These are phyloP conservation scores for Fraxinus sp. DNA, from an alignment of 305 asterid genomes.

Conservation along the genomic window DNA sequence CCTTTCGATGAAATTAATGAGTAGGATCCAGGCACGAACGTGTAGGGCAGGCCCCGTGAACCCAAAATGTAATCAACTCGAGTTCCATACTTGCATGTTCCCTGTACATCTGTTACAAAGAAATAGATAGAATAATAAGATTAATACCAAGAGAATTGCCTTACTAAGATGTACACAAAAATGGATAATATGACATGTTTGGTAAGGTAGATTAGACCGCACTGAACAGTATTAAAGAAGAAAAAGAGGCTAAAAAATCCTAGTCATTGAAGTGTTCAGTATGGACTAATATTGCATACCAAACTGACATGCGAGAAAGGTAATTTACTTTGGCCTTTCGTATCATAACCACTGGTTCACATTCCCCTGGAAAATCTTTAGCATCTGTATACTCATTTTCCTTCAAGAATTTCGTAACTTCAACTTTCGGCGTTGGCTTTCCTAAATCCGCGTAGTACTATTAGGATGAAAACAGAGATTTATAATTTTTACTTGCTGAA, in stretches of 20 bases:
- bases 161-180: background rate
- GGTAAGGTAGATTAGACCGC: background rate
- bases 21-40: conserved; percentile 85
- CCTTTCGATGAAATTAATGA: conserved; percentile 89
- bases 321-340: conserved; percentile 86
- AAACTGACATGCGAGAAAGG: background rate
- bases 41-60: conserved; percentile 51
- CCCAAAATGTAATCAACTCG: conserved; percentile 85
- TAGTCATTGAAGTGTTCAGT: background rate
- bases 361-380: conserved; percentile 74
- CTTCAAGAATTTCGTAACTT: conserved; percentile 70
- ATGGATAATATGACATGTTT: background rate
- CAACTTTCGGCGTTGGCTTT: conserved; percentile 76
- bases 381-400: conserved; percentile 65
- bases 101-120: conserved; percentile 68
- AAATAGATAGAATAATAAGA: background rate
- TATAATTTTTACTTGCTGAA: background rate
- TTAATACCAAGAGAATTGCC: background rate
- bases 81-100: conserved; percentile 94
- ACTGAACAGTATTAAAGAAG: background rate
- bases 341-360: conserved; percentile 81
- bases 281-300: background rate
- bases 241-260: background rate
- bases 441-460: conserved; percentile 82
- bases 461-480: background rate